A percentile compares a stretch with the other conserved stretches of the same genome.
Conservation (phyloP, 83 land plant species). For the Diphasiastrum complanatum region DNA sequence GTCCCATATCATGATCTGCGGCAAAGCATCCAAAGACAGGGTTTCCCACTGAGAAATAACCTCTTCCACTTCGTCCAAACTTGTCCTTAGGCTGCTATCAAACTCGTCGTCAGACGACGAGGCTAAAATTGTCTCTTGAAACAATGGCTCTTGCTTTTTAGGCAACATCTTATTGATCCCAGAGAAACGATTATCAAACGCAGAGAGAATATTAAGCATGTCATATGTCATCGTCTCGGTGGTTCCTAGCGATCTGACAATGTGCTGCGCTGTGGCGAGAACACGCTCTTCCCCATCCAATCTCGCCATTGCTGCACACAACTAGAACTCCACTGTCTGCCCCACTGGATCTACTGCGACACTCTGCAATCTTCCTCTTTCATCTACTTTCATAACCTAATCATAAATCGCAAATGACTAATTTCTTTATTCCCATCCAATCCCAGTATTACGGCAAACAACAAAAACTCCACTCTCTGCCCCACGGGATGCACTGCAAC, state of each 20-base stretch:
- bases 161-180: slow-evolving; percentile 23
- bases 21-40: slow-evolving; percentile 32
- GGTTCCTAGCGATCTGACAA: slow-evolving; percentile 49
- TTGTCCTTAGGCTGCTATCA: neutral
- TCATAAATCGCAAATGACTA: no score
- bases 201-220: slow-evolving; percentile 65
- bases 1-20: slow-evolving; percentile 42
- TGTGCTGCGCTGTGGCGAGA: slow-evolving; percentile 71
- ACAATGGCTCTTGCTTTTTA: no score
- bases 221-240: slow-evolving; percentile 46
- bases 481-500: no score
- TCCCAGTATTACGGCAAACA: no score
- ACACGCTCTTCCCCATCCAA: slow-evolving; percentile 56
- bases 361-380: no score
- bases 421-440: no score
- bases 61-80: slow-evolving; percentile 42
- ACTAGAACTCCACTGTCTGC: no score
- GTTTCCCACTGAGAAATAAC: slow-evolving; percentile 61
- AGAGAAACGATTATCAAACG: slow-evolving; percentile 64
- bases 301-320: slow-evolving; percentile 27
- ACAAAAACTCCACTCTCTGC: no score
- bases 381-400: no score
- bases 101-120: neutral
- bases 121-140: slow-evolving; percentile 1
- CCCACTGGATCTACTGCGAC: no score